Evolutionary conservation across 108 stramenopile species (phyloP), one percentile per base, ranked within the genome.

Genomic region (Cyclotella baltica): DNA sequence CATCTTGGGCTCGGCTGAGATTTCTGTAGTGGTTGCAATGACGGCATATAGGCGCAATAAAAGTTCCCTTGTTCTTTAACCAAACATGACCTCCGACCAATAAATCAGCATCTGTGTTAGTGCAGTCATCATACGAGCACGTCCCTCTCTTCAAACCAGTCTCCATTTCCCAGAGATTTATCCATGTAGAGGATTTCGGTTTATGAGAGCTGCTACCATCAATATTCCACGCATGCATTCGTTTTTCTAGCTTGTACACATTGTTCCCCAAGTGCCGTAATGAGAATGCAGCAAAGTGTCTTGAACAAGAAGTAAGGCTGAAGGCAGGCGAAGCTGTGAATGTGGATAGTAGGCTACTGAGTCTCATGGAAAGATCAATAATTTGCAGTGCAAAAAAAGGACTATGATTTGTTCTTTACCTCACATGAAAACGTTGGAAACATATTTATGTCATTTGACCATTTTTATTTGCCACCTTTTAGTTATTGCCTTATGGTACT

Each of bases 51-150:
- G 51, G 51, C 11, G 19, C 51, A 52, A 52, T 52, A n/a, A 4
- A 20, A 10, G 19, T 13, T 4, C 51, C 51, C 4, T n/a, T n/a
- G 4, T n/a, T n/a, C 10, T 19, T 10, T 19, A 52, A 10, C 18
- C 51, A n/a, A 19, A 52, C n/a, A 52, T 52, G 51, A n/a, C 51
- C 51, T 19, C 51, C 51, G n/a, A 52, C 51, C 4, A 52, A 13
- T 43, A 13, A 13, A 52, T n/a, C n/a, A 4, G 51, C 4, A 52
- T 20, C 11, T 4, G 51, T 52, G 19, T n/a, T n/a, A n/a, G 4
- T 20, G 51, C n/a, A 13, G n/a, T 52, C 11, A 4, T 13, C 51
- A n/a, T 4, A 52, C n/a, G 51, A 52, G 51, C 51, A 52, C 4
- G 4, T 20, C 10, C n/a, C 19, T 52, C 51, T 52, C 11, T 4